phyloP scores from a whole-genome alignment of 257 asterid genomes.

The Ehretia macrophylla region DNA sequence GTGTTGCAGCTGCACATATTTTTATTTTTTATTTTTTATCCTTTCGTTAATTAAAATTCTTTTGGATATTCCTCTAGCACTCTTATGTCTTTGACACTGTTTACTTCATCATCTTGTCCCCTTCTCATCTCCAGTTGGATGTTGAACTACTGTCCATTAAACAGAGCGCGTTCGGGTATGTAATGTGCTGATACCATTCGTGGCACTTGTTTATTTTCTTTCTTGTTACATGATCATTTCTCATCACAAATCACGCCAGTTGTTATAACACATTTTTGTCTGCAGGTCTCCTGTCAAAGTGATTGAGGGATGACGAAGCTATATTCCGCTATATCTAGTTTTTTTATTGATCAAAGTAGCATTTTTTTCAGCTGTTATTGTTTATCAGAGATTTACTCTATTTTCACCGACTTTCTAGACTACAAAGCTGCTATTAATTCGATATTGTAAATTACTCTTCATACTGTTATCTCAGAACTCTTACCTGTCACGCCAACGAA shows the following conservation, averaged over 20 bases:
- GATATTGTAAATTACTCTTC: background rate
- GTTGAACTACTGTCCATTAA: slow-evolving; percentile 80
- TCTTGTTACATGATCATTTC: background rate
- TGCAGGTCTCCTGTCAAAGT: slow-evolving; percentile 88
- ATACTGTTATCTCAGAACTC: too few species aligned
- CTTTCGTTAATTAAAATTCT: background rate
- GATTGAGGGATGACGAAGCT: slow-evolving; percentile 59
- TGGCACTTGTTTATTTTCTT: background rate
- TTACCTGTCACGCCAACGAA: too few species aligned
- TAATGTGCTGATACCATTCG: background rate
- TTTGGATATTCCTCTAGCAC: background rate
- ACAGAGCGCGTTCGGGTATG: slow-evolving; percentile 91
- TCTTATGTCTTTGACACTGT: background rate
- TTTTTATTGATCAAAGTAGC: slow-evolving; percentile 4
- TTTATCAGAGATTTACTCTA: background rate
- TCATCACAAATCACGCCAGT: background rate
- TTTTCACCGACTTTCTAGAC: background rate
- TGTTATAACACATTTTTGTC: background rate
- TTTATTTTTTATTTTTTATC: too few species aligned
- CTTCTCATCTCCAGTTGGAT: slow-evolving; percentile 55
- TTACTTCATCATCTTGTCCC: background rate
- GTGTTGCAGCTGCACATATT: too few species aligned
- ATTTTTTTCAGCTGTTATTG: background rate
- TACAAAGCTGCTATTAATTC: background rate
- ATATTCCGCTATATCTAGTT: slow-evolving; percentile 8